Evolutionary conservation across 257 asterid species (phyloP), one percentile per base, ranked within the genome.

Genomic region (Leonotis leonurus): DNA sequence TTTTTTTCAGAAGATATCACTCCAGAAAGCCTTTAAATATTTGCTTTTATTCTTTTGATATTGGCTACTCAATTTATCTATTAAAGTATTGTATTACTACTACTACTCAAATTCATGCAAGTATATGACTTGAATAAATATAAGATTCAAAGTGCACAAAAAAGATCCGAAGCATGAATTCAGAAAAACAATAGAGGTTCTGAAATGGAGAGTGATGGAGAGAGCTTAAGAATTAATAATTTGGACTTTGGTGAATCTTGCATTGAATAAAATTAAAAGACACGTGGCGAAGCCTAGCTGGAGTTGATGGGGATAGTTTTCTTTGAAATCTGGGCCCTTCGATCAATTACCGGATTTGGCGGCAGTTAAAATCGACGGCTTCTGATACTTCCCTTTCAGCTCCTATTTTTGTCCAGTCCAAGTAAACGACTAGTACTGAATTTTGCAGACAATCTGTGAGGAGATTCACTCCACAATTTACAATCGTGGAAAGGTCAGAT

Each of bases 241-340:
- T 2, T 21, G 17, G 27, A 26, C 62, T 39, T 67, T 68, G 63
- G 73, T 69, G 73, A 69, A 69, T 60, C 64, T 60, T 43, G 69
- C 74, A 70, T 52, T 69, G 25, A 41, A 69, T 50, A 52, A 0
- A 14, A 43, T 57, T 18, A 2, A 48, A 44, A 22, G 8, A 32
- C 61, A 55, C 35, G 52, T 36, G 53, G 33, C 63, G 30, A 41
- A 18, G 17, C 39, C 39, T 33, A n/a, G 26, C 12, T 21, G 13
- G 57, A 33, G 43, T 52, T 44, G 69, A 43, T 70, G 51, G 43
- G 69, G 74, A 62, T 54, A 30, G 51, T 61, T 54, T 2, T 13
- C 5, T 6, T 7, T 10, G 29, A 54, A 62, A 1, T 41, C 44
- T n/a, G 60, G 65, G 60, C 75, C 75, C 35, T 44, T 4, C 5